A percentile compares a stretch with the other conserved stretches of the same genome.
These are phyloP conservation scores for Chlamydomonas sphaeroides DNA, from an alignment of 139 green algal species.

Conservation along the genomic window DNA sequence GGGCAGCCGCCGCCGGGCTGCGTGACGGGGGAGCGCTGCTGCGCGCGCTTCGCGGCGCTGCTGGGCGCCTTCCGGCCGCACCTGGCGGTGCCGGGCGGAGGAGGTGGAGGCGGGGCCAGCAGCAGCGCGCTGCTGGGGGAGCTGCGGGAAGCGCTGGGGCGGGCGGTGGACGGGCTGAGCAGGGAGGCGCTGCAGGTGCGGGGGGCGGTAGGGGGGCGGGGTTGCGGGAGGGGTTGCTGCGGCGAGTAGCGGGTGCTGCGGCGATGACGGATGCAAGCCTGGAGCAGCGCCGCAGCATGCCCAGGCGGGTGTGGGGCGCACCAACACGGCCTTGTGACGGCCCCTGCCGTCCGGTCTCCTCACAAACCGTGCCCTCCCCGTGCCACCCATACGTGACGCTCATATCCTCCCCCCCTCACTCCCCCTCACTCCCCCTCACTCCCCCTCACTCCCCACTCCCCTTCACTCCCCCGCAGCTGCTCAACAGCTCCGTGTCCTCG, in stretches of 20 bases:
- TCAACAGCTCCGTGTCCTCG: background rate
- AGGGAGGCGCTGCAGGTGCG: conserved; percentile 23
- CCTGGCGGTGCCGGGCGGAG: background rate
- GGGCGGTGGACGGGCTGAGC: conserved; percentile 14
- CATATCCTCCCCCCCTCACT: too few relatives aligned
- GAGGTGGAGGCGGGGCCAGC: background rate
- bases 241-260: background rate
- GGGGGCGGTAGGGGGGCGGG: background rate
- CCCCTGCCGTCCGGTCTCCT: too few relatives aligned
- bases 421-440: too few relatives aligned
- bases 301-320: too few relatives aligned
- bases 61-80: conserved; percentile 25
- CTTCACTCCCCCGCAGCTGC: background rate
- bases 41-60: conserved; percentile 20
- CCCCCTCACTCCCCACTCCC: background rate
- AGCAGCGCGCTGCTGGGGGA: background rate
- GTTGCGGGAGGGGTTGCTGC: background rate
- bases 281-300: too few relatives aligned
- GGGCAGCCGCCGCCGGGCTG: background rate
- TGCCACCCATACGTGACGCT: too few relatives aligned
- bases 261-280: too few relatives aligned
- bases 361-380: too few relatives aligned
- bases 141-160: background rate
- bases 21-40: conserved; percentile 8
- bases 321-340: too few relatives aligned